Evolutionary conservation across 2,329 filamentous ascomycete genomes (phyloP), one percentile per base, ranked within the genome.

Genomic region (Fusarium compactum): DNA sequence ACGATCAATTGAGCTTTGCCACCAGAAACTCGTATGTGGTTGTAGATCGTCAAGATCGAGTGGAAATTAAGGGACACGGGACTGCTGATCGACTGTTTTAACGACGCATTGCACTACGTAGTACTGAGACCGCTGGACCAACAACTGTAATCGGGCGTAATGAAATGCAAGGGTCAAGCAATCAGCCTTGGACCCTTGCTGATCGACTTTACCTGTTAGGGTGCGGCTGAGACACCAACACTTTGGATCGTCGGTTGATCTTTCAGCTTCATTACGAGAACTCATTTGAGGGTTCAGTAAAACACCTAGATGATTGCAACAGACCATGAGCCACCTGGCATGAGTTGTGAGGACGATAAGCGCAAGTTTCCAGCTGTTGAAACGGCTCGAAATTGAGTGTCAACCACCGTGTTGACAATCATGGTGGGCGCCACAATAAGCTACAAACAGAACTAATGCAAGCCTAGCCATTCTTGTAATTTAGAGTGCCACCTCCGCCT

Each of bases 181-280:
- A 14, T 22, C 38, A 40, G 15, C 18, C 8, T 38, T 44, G 24
- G 14, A 6, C 22, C 44, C 59, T 53, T 64, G 61, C 8, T 25
- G 16, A 8, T 24, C 7, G 29, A 38, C 62, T 58, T 58, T 51
- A 7, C 62, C 44, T 24, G 8, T 40, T 58, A 14, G 29, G 20
- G 62, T 64, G 62, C 62, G 62, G 62, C 62, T 64, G 59, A 64
- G 59, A 32, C 27, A 40, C 59, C 41, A 34, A 22, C 22, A n/a
- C 18, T 18, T 8, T 30, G 16, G 24, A 64, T 45, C 24, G 10
- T 9, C 44, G 6, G 25, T 27, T n/a, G 3, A 20, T 32, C 15
- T 18, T 18, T 18, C 25, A 38, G 29, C 29, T 7, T 30, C 29
- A 30, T 3, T 6, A 14, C 6, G 11, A 27, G 27, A 27, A 27